Evolutionary conservation across 2,329 filamentous ascomycete species (phyloP).

Genomic region (Fusarium xylarioides): DNA sequence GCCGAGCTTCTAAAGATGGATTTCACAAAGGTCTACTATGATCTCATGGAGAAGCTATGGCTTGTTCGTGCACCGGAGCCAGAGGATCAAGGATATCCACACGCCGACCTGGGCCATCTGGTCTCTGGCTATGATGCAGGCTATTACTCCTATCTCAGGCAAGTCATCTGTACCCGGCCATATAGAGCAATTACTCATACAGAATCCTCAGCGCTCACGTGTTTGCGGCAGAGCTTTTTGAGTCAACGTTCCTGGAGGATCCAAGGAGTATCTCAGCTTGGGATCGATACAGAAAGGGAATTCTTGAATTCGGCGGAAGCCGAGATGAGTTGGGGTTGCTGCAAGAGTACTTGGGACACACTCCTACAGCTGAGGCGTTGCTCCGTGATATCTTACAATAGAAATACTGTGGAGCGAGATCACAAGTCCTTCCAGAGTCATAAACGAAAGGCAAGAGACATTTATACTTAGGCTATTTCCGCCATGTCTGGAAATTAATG

Average conservation of each 20-base stretch:
- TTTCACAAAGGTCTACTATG: neutral
- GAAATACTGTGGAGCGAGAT: too few relatives aligned
- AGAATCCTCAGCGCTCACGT: neutral
- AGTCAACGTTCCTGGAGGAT: neutral
- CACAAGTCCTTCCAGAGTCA: too few relatives aligned
- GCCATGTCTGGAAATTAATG: neutral
- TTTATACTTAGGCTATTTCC: neutral
- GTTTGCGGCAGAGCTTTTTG: neutral
- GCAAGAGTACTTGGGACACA: neutral
- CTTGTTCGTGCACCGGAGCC: neutral
- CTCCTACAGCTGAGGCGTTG: neutral
- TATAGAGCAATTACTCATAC: accelerated
- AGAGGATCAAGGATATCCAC: neutral
- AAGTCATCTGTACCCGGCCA: neutral
- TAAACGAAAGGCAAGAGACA: neutral
- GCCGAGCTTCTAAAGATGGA: neutral
- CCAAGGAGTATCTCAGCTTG: neutral
- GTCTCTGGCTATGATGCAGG: neutral
- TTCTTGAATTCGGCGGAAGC: neutral
- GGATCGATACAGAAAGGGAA: accelerated
- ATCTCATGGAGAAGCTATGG: neutral
- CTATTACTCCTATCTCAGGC: neutral
- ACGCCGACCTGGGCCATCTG: neutral
- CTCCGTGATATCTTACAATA: too few relatives aligned
- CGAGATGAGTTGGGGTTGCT: neutral